Conservation (phyloP, 164 flowering plant genomes). For the Vitis rotundifolia region DNA sequence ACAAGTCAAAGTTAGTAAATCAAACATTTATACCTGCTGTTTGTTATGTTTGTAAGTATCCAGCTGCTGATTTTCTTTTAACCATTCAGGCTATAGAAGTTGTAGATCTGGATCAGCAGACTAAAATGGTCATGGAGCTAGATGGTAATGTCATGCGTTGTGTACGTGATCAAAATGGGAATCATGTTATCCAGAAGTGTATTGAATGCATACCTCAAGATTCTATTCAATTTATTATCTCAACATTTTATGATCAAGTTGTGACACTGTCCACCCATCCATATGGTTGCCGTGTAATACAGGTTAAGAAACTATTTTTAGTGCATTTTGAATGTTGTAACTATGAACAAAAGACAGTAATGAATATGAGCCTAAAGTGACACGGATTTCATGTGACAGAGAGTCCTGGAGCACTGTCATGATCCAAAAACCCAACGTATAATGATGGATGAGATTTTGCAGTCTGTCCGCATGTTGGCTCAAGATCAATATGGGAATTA, state of each 20-base stretch:
- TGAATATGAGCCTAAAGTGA: background rate
- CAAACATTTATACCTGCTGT: background rate
- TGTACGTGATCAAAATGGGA: conserved; percentile 73
- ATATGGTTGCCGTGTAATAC: conserved; percentile 76
- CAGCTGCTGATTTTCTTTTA: background rate
- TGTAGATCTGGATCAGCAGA: conserved; percentile 60
- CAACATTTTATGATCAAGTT: conserved; percentile 58
- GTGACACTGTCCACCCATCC: conserved; percentile 64
- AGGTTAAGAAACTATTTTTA: conserved; percentile 30
- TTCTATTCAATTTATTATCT: conserved; percentile 50
- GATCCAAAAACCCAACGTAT: conserved; percentile 73
- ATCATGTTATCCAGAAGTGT: conserved; percentile 73
- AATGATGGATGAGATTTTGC: conserved; percentile 92
- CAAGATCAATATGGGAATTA: conserved; percentile 99
- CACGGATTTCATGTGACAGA: conserved; percentile 33
- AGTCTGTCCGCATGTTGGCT: conserved; percentile 79
- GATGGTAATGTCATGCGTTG: conserved; percentile 63
- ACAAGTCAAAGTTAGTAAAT: background rate
- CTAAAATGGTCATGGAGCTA: conserved; percentile 51
- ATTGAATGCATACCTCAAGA: conserved; percentile 71
- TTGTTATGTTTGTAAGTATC: background rate
- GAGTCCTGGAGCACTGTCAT: conserved; percentile 70
- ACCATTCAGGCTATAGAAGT: conserved; percentile 58
- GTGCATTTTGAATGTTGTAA: background rate
- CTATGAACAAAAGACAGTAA: background rate